phyloP scores from a whole-genome alignment of 2,329 filamentous ascomycete genomes.

The Sporothrix brunneoviolacea region DNA sequence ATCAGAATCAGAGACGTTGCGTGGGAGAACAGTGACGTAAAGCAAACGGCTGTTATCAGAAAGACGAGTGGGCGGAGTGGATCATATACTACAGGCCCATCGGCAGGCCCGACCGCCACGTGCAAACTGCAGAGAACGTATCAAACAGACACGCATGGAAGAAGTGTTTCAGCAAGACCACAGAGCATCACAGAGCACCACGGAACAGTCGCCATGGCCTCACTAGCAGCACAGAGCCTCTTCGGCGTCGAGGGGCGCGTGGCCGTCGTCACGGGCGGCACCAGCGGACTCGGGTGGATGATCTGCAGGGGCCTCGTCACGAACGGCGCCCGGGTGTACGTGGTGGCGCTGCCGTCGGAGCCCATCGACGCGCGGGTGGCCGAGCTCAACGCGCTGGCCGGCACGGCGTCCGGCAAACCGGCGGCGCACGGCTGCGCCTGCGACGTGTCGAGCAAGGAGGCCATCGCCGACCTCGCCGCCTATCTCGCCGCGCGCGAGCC shows the following conservation, averaged over 20 bases:
- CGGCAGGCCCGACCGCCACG: no score
- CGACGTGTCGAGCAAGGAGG: slow-evolving; percentile 57
- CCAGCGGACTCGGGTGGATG: slow-evolving; percentile 29
- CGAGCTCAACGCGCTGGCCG: slow-evolving; percentile 50
- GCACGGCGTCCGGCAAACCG: slow-evolving; percentile 22
- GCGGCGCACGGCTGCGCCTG: slow-evolving; percentile 39
- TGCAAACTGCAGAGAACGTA: no score
- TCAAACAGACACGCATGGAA: no score
- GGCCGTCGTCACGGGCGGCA: slow-evolving; percentile 28
- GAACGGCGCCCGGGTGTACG: slow-evolving; percentile 65
- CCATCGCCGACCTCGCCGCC: slow-evolving; percentile 49
- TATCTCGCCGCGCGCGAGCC: slow-evolving; percentile 47
- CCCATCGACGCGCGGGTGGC: slow-evolving; percentile 55
- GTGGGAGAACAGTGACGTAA: no score
- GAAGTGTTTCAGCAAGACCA: no score
- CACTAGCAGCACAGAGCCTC: background rate
- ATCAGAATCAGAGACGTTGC: no score
- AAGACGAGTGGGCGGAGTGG: no score
- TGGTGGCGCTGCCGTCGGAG: slow-evolving; percentile 57
- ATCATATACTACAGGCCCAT: no score
- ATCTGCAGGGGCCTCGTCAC: slow-evolving; percentile 35
- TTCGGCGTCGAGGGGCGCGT: slow-evolving; percentile 25
- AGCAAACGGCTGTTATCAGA: no score
- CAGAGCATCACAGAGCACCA: no score
- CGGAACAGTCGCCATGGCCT: slow-evolving; percentile 10